Evolutionary conservation across 2,329 filamentous ascomycete genomes (phyloP).

Genomic region (Lachnum nothofagi): DNA sequence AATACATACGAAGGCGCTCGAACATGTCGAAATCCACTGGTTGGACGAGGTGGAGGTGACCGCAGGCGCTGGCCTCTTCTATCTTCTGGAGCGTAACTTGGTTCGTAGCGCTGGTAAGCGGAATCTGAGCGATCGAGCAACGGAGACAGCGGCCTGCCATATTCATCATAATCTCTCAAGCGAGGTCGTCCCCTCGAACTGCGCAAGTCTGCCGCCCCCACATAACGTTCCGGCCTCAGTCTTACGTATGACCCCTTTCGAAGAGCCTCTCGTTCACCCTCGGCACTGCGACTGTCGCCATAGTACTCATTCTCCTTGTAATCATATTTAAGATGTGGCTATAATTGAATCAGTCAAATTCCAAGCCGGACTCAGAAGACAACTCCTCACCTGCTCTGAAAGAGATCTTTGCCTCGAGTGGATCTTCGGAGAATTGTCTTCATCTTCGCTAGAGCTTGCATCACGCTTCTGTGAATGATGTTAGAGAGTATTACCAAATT

Average conservation of each 20-base stretch:
- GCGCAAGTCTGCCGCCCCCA: conserved; percentile 4
- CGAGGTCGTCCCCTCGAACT: conserved; percentile 7
- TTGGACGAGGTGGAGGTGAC: too few relatives aligned
- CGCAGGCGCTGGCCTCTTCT: too few relatives aligned
- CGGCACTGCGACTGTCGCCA: neutral
- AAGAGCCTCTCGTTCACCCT: neutral
- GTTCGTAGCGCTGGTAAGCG: neutral
- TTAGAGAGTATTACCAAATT: neutral
- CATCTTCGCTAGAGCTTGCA: conserved; percentile 5
- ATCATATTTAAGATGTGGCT: too few relatives aligned
- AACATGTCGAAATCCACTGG: neutral
- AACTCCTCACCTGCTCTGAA: conserved; percentile 6
- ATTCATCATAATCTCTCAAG: neutral
- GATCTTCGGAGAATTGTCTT: neutral
- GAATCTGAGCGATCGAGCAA: neutral
- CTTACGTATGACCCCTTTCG: neutral
- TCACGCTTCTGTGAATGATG: neutral
- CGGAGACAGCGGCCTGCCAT: neutral
- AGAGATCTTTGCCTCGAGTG: neutral
- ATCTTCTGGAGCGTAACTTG: neutral
- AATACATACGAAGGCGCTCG: neutral
- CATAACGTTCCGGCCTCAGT: conserved; percentile 4
- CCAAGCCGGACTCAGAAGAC: neutral
- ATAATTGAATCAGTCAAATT: too few relatives aligned
- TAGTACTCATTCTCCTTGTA: neutral